Base-by-base conservation (phyloP, 768 basidiomycete species). In the Lentinula edodes region DNA sequence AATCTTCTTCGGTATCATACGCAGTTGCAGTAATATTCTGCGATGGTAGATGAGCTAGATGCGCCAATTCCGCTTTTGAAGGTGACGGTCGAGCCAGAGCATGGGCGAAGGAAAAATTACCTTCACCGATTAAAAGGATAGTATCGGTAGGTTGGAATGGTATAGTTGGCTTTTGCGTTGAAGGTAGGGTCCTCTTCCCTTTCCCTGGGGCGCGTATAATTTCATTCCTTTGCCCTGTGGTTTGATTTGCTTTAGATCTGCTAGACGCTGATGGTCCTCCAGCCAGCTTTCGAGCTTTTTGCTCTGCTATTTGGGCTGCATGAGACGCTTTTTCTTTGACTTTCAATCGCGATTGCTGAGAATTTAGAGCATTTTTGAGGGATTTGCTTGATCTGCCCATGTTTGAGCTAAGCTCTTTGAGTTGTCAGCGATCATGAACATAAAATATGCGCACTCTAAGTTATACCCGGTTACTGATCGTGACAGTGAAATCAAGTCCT, bases 81-180 rank as follows among this genome's bases (percentile, higher is more conserved):
- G 84, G 79, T 13, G 78, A 71, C 62, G 77, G 71, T 12, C 76
- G 66, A 32, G 91, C 73, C 15, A 98, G 79, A 15, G 94, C 87
- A 32, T 83, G 84, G 2, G 94, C 81, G 67, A 92, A 98, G 1
- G 95, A 96, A 69, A 98, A 98, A 72, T 98, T 93, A 10, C 93
- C 96, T 77, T 98, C 96, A 8, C 95, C 96, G 57, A 98, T 76
- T 35, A 96, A 80, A 20, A 92, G 78, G 38, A 93, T 88, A 52
- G 71, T 83, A 68, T 92, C 87, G 7, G 82, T 85, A 0, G 83
- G 69, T 13, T 70, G 71, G 72, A 91, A 91, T 0, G 90, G 91
- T 8, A 90, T 77, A 0, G 82, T 89, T 1, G 78, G 75, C n/a
- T 69, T 75, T 39, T 66, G 75, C 42, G 68, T 66, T 36, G 68